Conservation (phyloP, 495 filamentous ascomycete species). For the Paragyromitra xinjiangensis region DNA sequence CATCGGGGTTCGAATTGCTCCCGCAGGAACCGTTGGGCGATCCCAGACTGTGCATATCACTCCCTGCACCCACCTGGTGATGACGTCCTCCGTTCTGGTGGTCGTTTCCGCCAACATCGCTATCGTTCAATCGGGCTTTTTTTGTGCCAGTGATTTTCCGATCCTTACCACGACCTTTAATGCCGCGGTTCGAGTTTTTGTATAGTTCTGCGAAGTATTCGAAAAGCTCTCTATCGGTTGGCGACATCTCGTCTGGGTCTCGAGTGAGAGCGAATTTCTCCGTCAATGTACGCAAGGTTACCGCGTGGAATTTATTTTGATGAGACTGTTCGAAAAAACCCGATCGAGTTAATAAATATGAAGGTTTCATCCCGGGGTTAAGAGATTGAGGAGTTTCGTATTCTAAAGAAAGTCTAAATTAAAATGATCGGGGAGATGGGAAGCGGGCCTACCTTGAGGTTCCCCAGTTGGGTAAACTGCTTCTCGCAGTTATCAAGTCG, state of each 20-base stretch:
- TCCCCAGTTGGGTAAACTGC: slow-evolving; percentile 86
- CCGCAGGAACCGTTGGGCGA: slow-evolving; percentile 55
- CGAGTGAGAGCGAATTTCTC: slow-evolving; percentile 73
- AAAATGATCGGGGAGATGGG: slow-evolving; percentile 34
- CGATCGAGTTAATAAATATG: slow-evolving; percentile 33
- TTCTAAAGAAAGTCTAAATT: slow-evolving; percentile 28
- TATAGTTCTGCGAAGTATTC: slow-evolving; percentile 87
- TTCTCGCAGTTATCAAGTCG: slow-evolving; percentile 82
- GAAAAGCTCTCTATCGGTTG: slow-evolving; percentile 79
- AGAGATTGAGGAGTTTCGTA: slow-evolving; percentile 13
- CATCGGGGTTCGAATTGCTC: slow-evolving; percentile 55
- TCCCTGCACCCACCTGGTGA: slow-evolving; percentile 41
- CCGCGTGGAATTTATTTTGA: slow-evolving; percentile 89
- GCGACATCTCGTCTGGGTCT: slow-evolving; percentile 69
- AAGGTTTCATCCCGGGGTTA: slow-evolving; percentile 14
- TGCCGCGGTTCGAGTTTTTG: slow-evolving; percentile 94
- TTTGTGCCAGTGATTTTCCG: slow-evolving; percentile 64
- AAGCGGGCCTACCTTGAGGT: slow-evolving; percentile 73
- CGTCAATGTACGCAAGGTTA: slow-evolving; percentile 76
- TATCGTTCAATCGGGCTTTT: slow-evolving; percentile 49
- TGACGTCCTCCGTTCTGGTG: slow-evolving; percentile 49
- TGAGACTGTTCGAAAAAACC: slow-evolving; percentile 70
- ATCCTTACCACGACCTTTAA: slow-evolving; percentile 90
- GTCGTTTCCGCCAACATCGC: slow-evolving; percentile 46
- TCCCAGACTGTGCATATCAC: slow-evolving; percentile 54